phyloP scores from a whole-genome alignment of 805 yeast genomes.

The Kazachstania bromeliacearum region DNA sequence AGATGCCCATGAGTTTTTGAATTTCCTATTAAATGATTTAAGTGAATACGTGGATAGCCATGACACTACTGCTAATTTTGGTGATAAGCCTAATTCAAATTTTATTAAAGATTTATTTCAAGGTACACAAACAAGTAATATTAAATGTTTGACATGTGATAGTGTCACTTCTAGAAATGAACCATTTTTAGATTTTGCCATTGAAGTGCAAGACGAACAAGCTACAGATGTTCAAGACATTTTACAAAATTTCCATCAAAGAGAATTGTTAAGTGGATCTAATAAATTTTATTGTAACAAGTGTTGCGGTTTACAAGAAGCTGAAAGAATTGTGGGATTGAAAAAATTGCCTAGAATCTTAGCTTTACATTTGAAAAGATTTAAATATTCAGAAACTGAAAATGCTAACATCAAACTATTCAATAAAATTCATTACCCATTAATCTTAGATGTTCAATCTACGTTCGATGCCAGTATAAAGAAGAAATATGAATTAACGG shows the following conservation, averaged over 20 bases:
- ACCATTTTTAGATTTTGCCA: conserved; percentile 72
- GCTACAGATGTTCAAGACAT: conserved; percentile 55
- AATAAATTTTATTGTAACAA: conserved; percentile 89
- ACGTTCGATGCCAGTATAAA: conserved; percentile 33
- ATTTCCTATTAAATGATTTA: conserved; percentile 72
- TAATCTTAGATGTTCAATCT: conserved; percentile 54
- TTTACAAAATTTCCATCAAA: conserved; percentile 48
- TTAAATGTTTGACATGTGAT: conserved; percentile 88
- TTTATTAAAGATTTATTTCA: conserved; percentile 68
- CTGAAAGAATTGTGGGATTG: conserved; percentile 79
- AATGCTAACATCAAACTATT: conserved; percentile 78
- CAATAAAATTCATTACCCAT: conserved; percentile 74
- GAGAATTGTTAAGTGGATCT: conserved; percentile 74
- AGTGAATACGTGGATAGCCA: conserved; percentile 34
- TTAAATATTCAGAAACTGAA: conserved; percentile 76
- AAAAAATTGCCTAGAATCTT: conserved; percentile 68
- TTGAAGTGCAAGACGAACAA: conserved; percentile 73
- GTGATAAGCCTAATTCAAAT: conserved; percentile 20
- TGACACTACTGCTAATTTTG: conserved; percentile 10
- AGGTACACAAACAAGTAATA: conserved; percentile 78
- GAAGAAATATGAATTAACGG: conserved; percentile 67
- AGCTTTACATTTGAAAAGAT: conserved; percentile 79
- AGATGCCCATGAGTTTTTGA: conserved; percentile 94
- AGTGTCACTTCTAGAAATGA: conserved; percentile 74
- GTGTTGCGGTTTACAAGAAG: conserved; percentile 88